These are phyloP conservation scores for Ziziphus jujuba DNA, from an alignment of 306 rosid genomes.

Conservation along the genomic window DNA sequence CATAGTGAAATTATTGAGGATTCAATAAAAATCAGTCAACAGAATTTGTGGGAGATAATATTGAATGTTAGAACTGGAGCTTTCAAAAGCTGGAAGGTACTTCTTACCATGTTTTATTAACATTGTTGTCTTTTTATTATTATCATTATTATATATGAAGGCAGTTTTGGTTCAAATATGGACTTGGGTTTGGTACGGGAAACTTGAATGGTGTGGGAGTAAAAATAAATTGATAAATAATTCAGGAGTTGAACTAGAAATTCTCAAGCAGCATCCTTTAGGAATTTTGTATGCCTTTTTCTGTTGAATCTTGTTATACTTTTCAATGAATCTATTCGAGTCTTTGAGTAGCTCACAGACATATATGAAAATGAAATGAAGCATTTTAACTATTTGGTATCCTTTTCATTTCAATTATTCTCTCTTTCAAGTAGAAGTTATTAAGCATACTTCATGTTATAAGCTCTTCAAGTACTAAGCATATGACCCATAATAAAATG, in stretches of 20 bases:
- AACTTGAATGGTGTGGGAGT: too few species aligned
- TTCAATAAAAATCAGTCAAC: slow-evolving; percentile 49
- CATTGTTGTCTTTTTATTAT: not conserved
- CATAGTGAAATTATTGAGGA: slow-evolving; percentile 52
- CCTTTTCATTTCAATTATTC: too few species aligned
- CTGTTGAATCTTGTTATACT: too few species aligned
- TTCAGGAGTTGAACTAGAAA: not conserved
- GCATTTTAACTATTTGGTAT: too few species aligned
- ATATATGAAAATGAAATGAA: too few species aligned
- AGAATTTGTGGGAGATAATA: slow-evolving; percentile 67
- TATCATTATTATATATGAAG: not conserved
- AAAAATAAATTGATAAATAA: too few species aligned
- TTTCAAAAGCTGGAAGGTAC: slow-evolving; percentile 91
- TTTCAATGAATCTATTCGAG: too few species aligned
- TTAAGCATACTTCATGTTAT: not conserved
- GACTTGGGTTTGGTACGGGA: not conserved
- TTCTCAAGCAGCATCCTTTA: not conserved
- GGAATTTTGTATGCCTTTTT: not conserved
- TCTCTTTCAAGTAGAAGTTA: too few species aligned
- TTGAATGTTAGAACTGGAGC: slow-evolving; percentile 66
- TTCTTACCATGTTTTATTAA: not conserved
- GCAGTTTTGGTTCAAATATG: not conserved
- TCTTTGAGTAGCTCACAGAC: too few species aligned
- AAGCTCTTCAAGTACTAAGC: not conserved
- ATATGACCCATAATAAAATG: not conserved